Evolutionary conservation across 2,329 filamentous ascomycete species (phyloP), one percentile per base, ranked within the genome.

Genomic region (Alternaria sp.): DNA sequence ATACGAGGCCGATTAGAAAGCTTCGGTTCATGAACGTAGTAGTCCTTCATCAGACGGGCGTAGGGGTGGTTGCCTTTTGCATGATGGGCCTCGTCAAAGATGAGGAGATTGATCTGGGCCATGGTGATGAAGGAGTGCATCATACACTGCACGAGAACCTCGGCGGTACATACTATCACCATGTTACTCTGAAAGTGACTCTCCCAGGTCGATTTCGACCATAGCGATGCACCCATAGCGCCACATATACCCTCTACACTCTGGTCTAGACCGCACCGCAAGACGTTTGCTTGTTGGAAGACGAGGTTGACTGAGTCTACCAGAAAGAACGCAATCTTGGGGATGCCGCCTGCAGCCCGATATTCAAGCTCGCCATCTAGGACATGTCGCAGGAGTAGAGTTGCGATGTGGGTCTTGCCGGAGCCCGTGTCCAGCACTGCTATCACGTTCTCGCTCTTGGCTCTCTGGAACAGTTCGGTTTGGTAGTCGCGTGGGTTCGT

Each of bases 31-130:
- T 84, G 79, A 2, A 87, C 65, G 72, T 97, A 98, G 68, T 92
- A 93, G 60, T 97, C 91, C 70, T 92, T 93, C 79, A 99, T 92
- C 60, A 99, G 95, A 28, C 85, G 86, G 20, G 94, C 92, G 74
- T 97, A 99, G 0, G 92, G 86, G 72, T 99, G 95, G 53, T 93
- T 91, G 76, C 94, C 96, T 80, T 99, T 99, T 0, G 94, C 89
- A 73, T 98, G 95, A 72, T 99, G 95, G 6, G 94, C 95, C 79
- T 99, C 95, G 72, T 99, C 95, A 67, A 99, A 97, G 61, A 98
- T 89, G 38, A 99, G 83, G 1, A 99, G 85, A 72, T 94, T 98
- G 77, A 98, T 93, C 68, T 91, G 87, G 18, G 87, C 82, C 81
- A 99, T 97, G 10, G 79, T 86, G 60, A 97, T 86, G 78, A 93